Percentiles rank a stretch among this genome's conserved stretches.
Conservation (phyloP, 2,329 filamentous ascomycete genomes). For the Aspergillus brunneoviolaceus region DNA sequence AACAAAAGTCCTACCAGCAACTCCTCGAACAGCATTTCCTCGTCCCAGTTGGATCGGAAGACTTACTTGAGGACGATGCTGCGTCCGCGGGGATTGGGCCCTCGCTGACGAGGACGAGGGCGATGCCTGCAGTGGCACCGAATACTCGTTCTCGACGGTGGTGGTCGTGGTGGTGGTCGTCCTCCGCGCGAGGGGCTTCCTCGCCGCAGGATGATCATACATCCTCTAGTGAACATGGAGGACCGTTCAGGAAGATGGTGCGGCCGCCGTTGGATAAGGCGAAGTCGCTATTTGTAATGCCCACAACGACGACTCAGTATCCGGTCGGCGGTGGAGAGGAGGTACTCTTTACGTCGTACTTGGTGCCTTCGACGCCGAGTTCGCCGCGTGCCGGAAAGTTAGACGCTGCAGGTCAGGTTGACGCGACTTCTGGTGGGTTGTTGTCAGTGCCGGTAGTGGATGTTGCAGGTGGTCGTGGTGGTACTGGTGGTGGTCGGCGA, state of each 20-base stretch:
- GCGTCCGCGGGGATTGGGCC: conserved; percentile 36
- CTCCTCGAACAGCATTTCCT: conserved; percentile 14
- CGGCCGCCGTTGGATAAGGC: conserved; percentile 34
- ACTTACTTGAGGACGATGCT: conserved; percentile 30
- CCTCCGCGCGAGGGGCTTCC: neutral
- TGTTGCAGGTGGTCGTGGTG: neutral
- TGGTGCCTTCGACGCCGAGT: conserved; percentile 16
- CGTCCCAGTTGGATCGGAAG: conserved; percentile 22
- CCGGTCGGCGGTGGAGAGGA: conserved; percentile 6
- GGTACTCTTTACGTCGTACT: conserved; percentile 20
- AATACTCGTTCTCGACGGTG: conserved; percentile 18
- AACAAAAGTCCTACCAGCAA: neutral
- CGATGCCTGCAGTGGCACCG: neutral
- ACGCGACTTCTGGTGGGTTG: neutral
- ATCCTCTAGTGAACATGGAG: neutral
- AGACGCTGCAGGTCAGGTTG: neutral
- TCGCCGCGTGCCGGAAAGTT: neutral
- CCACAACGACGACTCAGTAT: conserved; percentile 18
- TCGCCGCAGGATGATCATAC: neutral
- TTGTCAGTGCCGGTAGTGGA: neutral
- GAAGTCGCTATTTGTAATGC: conserved; percentile 31
- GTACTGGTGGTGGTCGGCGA: conserved; percentile 1
- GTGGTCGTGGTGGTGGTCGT: conserved; percentile 22
- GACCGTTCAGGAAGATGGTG: conserved; percentile 30
- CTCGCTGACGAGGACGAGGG: conserved; percentile 11